These are phyloP conservation scores for Musa troglodytarum DNA, from an alignment of 176 grass and related monocot species.

Conservation along the genomic window DNA sequence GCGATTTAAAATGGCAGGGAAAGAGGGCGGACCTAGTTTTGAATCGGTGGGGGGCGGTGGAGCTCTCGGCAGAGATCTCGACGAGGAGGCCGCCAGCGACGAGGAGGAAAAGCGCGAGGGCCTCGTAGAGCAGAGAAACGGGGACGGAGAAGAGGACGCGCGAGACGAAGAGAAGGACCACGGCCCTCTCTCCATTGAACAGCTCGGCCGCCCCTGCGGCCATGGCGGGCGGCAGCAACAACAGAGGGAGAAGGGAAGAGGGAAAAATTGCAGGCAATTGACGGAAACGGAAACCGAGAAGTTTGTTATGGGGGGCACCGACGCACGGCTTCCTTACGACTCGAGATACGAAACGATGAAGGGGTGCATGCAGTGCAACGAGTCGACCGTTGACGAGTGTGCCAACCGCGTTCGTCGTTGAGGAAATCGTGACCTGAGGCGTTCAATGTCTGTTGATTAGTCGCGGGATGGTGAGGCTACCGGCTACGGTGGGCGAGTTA, in stretches of 20 bases:
- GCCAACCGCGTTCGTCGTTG: too few relatives aligned
- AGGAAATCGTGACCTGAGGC: rapidly evolving
- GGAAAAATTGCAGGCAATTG: background rate
- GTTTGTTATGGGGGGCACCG: background rate
- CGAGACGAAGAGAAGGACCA: constrained; percentile 74
- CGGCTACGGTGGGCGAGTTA: too few relatives aligned
- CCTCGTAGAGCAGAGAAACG: constrained; percentile 31
- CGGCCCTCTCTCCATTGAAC: constrained; percentile 60
- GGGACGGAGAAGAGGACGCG: constrained; percentile 59
- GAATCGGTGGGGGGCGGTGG: constrained; percentile 33
- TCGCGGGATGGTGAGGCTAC: too few relatives aligned
- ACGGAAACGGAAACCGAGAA: background rate
- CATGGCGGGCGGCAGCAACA: background rate
- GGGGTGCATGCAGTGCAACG: too few relatives aligned
- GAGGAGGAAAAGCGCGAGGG: constrained; percentile 33
- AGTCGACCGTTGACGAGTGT: too few relatives aligned
- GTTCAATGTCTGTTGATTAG: too few relatives aligned
- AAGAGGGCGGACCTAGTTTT: constrained; percentile 36
- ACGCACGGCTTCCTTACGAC: background rate
- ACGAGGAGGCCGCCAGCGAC: constrained; percentile 38
- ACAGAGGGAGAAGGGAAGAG: background rate
- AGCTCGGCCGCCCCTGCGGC: constrained; percentile 17
- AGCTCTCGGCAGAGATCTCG: constrained; percentile 59
- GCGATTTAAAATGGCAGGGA: too few relatives aligned
- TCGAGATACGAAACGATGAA: too few relatives aligned